A percentile compares a stretch with the other conserved stretches of the same genome.
Evolutionary conservation across 192 early-diverging fungal species (phyloP).

Genomic region (Backusella mclennaniae): DNA sequence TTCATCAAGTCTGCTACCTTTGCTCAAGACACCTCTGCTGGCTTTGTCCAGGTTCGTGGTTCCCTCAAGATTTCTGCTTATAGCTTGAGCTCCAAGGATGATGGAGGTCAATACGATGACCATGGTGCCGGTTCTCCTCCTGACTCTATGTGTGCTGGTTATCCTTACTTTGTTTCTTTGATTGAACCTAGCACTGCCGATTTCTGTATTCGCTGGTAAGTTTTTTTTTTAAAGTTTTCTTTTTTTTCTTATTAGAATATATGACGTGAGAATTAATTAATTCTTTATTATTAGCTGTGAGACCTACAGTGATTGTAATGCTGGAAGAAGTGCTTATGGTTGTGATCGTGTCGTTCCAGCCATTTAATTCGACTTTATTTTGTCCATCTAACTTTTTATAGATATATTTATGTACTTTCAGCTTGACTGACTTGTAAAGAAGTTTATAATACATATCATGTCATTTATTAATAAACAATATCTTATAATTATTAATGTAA

Average conservation of each 20-base stretch:
- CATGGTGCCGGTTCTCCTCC: constrained; percentile 27
- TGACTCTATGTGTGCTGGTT: constrained; percentile 27
- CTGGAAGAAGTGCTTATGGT: constrained; percentile 41
- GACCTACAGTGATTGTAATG: constrained; percentile 39
- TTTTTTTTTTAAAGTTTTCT: neutral
- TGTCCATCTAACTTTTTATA: too few species aligned
- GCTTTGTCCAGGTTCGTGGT: constrained; percentile 42
- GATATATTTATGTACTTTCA: too few species aligned
- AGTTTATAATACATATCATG: too few species aligned
- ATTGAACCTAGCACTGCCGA: constrained; percentile 33
- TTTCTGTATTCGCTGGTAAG: constrained; percentile 40
- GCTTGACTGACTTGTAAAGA: too few species aligned
- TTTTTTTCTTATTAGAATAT: constrained; percentile 10
- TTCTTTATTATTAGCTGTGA: constrained; percentile 25
- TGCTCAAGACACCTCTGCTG: constrained; percentile 25
- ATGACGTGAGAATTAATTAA: neutral
- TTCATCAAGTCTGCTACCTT: constrained; percentile 30
- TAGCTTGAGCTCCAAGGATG: constrained; percentile 20
- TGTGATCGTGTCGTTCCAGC: constrained; percentile 66
- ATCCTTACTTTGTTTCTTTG: constrained; percentile 36
- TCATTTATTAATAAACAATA: too few species aligned
- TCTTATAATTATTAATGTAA: too few species aligned
- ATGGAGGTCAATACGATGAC: constrained; percentile 40
- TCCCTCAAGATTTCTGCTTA: constrained; percentile 30
- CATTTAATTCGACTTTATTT: constrained; percentile 27